Evolutionary conservation across 2,329 filamentous ascomycete species (phyloP), one percentile per base, ranked within the genome.

Genomic region (Dactylellina haptotyla): DNA sequence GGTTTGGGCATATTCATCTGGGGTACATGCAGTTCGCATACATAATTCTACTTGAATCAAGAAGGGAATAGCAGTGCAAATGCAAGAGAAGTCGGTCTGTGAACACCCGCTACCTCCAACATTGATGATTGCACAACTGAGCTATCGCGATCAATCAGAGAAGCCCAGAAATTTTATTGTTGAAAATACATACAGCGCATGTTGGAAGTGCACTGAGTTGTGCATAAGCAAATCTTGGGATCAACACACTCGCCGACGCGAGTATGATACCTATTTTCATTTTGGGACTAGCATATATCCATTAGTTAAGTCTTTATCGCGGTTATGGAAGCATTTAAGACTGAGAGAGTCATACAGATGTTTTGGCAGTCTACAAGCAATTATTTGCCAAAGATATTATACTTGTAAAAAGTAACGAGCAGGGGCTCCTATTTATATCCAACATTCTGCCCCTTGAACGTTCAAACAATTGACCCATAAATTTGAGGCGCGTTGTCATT

Each of bases 171-270:
- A 12, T 8, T 3, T 26, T 20, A 25, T 34, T 48, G 5, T 53
- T 10, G 30, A 28, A 25, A 43, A 8, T 45, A 14, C 62, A 57
- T 57, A 65, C 62, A 26, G 62, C 62, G 18, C 62, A 65, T 18
- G 50, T 65, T 16, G 62, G 62, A 2, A 65, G 1, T 1, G 8
- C 2, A 16, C 5, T 10, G 9, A 65, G n/a, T 34, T 65, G 62
- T 18, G 50, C 62, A 16, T 48, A 20, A n/a, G 43, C 50, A 12
- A 57, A 14, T 30, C 50, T 14, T 4, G 62, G 48, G 10, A 56
- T 48, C 50, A 64, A n/a, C 16, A 30, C 50, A 14, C 50, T 20
- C 28, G 28, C 41, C 37, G 30, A 39, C 20, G 20, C 43, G 25
- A 45, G 32, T 2, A 50, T 41, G 4, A 53, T 30, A 26, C 30